These are phyloP conservation scores for Aspergillus costaricaensis DNA, from an alignment of 2,329 filamentous ascomycete genomes.

Conservation along the genomic window DNA sequence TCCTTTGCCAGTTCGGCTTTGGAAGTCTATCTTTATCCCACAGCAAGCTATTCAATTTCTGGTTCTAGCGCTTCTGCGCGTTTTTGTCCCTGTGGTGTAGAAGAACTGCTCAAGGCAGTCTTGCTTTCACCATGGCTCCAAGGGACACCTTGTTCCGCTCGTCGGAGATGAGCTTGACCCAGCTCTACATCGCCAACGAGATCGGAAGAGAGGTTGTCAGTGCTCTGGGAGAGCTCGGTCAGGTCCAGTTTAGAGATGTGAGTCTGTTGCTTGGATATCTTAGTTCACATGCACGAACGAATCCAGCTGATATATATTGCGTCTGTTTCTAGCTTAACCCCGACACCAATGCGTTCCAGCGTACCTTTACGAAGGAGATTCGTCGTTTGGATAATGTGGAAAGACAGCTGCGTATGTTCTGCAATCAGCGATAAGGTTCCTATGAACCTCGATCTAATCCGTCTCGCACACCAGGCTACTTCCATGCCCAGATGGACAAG, in stretches of 20 bases:
- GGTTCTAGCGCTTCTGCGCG: conserved; percentile 8
- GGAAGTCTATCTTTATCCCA: conserved; percentile 16
- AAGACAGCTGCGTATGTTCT: conserved; percentile 81
- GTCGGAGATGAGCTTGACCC: conserved; percentile 99
- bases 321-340: conserved; percentile 72
- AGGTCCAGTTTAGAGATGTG: conserved; percentile 97
- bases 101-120: conserved; percentile 26
- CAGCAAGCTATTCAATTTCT: background rate
- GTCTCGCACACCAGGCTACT: conserved; percentile 68
- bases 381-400: conserved; percentile 97
- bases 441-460: background rate
- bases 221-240: conserved; percentile 89
- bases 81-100: conserved; percentile 22
- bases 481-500: conserved; percentile 95
- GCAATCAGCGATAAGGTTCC: background rate
- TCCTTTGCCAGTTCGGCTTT: background rate
- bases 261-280: conserved; percentile 37
- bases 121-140: conserved; percentile 56
- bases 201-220: conserved; percentile 97
- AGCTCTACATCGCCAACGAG: conserved; percentile 99
- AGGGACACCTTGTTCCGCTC: conserved; percentile 98
- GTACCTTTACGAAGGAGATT: conserved; percentile 97
- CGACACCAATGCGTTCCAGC: conserved; percentile 89
- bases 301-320: conserved; percentile 21
- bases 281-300: conserved; percentile 2